Evolutionary conservation across 2,329 filamentous ascomycete species (phyloP).

Genomic region (Claviceps capensis): DNA sequence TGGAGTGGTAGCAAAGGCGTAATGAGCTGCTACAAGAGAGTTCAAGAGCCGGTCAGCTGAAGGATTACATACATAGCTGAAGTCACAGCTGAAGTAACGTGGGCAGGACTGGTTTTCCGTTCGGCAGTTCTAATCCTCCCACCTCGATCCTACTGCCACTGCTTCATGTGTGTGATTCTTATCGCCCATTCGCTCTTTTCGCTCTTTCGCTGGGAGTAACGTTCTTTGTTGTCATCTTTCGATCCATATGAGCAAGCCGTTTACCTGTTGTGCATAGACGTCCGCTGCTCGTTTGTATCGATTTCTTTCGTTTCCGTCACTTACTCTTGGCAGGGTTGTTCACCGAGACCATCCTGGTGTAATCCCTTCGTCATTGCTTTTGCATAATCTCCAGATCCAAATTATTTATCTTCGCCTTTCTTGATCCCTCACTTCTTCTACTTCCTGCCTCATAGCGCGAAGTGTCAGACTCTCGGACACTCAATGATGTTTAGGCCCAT

Average conservation of each 20-base stretch:
- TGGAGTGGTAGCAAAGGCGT: not conserved
- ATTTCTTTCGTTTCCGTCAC: not conserved
- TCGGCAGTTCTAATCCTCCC: not conserved
- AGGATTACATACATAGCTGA: too few species aligned
- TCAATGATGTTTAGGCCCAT: slow-evolving; percentile 10
- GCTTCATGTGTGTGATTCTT: slow-evolving; percentile 1
- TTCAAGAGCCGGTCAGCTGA: not conserved
- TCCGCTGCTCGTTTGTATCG: not conserved
- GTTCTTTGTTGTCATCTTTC: not conserved
- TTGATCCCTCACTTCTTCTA: not conserved
- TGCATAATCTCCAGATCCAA: not conserved
- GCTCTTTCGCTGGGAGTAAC: not conserved
- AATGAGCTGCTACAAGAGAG: not conserved
- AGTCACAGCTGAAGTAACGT: not conserved
- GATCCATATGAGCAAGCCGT: not conserved
- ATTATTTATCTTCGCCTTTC: not conserved
- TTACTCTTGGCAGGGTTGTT: not conserved
- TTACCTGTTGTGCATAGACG: not conserved
- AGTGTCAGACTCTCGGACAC: not conserved
- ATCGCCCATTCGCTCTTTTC: not conserved
- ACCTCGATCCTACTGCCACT: not conserved
- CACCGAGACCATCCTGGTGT: not conserved
- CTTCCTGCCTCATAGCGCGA: not conserved
- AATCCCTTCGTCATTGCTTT: slow-evolving; percentile 1
- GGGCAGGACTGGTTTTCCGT: not conserved